These are phyloP conservation scores for Solanum aculeatissimum DNA, from an alignment of 305 asterid genomes.

Conservation along the genomic window DNA sequence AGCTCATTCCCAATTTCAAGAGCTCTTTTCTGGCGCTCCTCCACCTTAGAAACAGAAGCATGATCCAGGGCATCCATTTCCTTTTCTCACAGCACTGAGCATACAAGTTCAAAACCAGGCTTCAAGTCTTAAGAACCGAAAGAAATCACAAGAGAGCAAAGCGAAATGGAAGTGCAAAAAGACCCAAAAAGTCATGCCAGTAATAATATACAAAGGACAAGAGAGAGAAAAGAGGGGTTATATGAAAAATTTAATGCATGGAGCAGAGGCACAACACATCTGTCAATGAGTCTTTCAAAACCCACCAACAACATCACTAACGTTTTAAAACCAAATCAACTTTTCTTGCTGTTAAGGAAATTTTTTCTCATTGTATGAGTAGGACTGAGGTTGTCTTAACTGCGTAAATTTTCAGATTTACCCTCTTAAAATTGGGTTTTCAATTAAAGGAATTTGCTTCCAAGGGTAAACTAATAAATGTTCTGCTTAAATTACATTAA, in stretches of 20 bases:
- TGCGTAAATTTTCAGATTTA: background rate
- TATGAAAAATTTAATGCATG: constrained; percentile 10
- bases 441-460: background rate
- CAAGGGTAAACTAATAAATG: background rate
- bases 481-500: background rate
- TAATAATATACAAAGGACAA: background rate
- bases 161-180: background rate
- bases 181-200: background rate
- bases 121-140: background rate
- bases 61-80: background rate
- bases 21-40: no score
- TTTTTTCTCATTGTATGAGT: no score
- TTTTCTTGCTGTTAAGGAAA: no score
- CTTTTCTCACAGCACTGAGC: background rate
- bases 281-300: no score
- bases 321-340: no score
- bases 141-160: background rate
- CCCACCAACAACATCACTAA: no score
- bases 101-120: background rate
- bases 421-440: background rate
- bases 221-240: background rate
- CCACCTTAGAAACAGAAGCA: background rate
- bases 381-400: background rate
- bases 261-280: background rate
- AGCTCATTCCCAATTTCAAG: no score